phyloP scores from a whole-genome alignment of 768 basidiomycete species.

The Mycena rosella region DNA sequence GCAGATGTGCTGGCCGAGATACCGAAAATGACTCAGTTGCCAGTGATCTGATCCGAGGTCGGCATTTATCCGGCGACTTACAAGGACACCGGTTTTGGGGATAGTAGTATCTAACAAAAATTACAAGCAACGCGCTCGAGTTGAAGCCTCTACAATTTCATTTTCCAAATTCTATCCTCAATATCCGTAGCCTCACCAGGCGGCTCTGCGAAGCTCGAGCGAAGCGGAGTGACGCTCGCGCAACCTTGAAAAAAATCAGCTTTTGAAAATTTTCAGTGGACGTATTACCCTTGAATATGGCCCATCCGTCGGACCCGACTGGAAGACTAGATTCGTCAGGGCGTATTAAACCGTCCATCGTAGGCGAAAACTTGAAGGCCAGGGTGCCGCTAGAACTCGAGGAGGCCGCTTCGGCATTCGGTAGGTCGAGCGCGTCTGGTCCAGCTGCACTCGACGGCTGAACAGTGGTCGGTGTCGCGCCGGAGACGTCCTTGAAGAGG shows the following conservation, averaged over 20 bases:
- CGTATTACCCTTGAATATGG: constrained; percentile 64
- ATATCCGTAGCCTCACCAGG: constrained; percentile 43
- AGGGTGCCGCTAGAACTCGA: constrained; percentile 49
- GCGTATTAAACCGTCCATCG: constrained; percentile 75
- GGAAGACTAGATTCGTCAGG: constrained; percentile 73
- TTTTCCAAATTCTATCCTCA: constrained; percentile 64
- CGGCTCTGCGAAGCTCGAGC: constrained; percentile 82
- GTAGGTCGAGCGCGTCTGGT: constrained; percentile 53
- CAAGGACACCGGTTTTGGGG: no score
- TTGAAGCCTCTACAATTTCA: constrained; percentile 63
- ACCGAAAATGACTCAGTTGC: no score
- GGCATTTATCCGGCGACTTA: no score
- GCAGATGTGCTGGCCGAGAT: no score
- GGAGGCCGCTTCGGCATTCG: constrained; percentile 3
- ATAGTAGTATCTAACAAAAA: no score
- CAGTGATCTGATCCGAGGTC: no score
- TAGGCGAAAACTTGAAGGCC: constrained; percentile 79
- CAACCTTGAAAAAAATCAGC: constrained; percentile 46
- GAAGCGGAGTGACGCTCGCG: constrained; percentile 83
- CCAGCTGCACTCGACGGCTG: constrained; percentile 53
- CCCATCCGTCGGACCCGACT: constrained; percentile 87
- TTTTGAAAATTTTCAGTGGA: neutral
- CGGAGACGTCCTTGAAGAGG: constrained; percentile 72
- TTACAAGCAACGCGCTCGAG: no score
- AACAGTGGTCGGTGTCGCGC: constrained; percentile 31